Base-by-base conservation (phyloP, 495 filamentous ascomycete species). In the Lichina pygmaea region DNA sequence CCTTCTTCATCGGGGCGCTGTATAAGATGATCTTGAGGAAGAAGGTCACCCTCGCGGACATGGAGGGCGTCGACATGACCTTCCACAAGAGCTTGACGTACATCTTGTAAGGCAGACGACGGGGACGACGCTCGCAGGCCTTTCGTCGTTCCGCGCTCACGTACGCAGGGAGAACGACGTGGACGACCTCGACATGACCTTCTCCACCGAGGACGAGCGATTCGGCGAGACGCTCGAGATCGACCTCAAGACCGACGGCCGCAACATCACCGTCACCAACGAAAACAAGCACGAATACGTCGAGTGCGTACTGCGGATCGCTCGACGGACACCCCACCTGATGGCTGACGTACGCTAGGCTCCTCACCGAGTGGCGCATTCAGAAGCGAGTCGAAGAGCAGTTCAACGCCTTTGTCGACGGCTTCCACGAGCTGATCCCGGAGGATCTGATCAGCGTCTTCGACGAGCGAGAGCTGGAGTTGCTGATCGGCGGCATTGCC, bases 21-120 rank as follows among this genome's bases (percentile, higher is more conserved):
- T 99, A 99, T 67, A 99, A 99, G 70, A 99, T 99, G 89, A 79
- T 99, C 60, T 64, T 99, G 47, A 73, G 78, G 56, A 99, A 95
- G 69, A 74, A 80, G 54, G 89, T 99, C 30, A 64, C 75, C 40
- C 67, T 99, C 46, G 76, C 78, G 44, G 89, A 99, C 60, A 99
- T 99, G 89, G 89, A 99, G 60, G 89, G 89, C 62, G 89, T 99
- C 16, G 89, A 99, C 59, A 86, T 83, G 42, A 86, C 94, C 58
- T 80, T 95, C 64, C 89, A 99, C 56, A 74, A 86, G 45, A 93
- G 81, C 59, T 60, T 99, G 52, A 77, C 83, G 52, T 99, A 86
- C 86, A 93, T 84, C 61, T 62, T 95, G 70, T 78, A 62, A 56
- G 71, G 24, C 24, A 24, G 4, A 24, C 4, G 24, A 24, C 4